Conservation (phyloP, 208 protist species). For the Crithidia fasciculata region DNA sequence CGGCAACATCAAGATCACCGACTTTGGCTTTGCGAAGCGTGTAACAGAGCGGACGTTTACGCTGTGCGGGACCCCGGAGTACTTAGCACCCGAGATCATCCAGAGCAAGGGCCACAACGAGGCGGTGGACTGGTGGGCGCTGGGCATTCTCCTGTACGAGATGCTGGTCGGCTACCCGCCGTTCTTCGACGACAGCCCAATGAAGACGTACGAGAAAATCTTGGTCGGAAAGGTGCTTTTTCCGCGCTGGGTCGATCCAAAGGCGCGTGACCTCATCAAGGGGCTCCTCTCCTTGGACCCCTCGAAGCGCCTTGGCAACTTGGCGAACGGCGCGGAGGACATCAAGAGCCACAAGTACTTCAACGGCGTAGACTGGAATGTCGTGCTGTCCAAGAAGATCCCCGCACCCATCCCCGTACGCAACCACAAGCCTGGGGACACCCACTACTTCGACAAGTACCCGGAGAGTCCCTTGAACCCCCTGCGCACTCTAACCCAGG, state of each 20-base stretch:
- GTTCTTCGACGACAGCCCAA: constrained; percentile 93
- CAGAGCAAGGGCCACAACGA: constrained; percentile 85
- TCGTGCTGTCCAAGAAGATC: constrained; percentile 83
- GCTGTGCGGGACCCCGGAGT: constrained; percentile 86
- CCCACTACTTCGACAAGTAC: constrained; percentile 93
- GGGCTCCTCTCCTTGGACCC: constrained; percentile 82
- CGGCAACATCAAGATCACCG: constrained; percentile 90
- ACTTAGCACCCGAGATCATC: constrained; percentile 88
- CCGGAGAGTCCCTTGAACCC: constrained; percentile 85
- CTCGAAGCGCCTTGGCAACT: constrained; percentile 88
- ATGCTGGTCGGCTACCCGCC: constrained; percentile 92
- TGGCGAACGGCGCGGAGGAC: constrained; percentile 91
- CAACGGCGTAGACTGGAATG: constrained; percentile 93
- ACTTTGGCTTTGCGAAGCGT: constrained; percentile 91
- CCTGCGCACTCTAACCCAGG: constrained; percentile 68
- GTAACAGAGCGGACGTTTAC: constrained; percentile 85
- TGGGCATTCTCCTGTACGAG: constrained; percentile 90
- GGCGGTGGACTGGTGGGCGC: constrained; percentile 92
- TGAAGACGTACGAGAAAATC: constrained; percentile 94
- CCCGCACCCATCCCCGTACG: constrained; percentile 86
- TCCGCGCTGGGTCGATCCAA: constrained; percentile 81
- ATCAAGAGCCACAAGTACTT: constrained; percentile 98
- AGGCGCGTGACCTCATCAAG: constrained; percentile 87
- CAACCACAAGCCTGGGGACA: constrained; percentile 77
- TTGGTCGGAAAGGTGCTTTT: constrained; percentile 83